A percentile compares a stretch with the other conserved stretches of the same genome.
Conservation (phyloP, 192 early-diverging fungal genomes). For the Coemansia sp. region DNA sequence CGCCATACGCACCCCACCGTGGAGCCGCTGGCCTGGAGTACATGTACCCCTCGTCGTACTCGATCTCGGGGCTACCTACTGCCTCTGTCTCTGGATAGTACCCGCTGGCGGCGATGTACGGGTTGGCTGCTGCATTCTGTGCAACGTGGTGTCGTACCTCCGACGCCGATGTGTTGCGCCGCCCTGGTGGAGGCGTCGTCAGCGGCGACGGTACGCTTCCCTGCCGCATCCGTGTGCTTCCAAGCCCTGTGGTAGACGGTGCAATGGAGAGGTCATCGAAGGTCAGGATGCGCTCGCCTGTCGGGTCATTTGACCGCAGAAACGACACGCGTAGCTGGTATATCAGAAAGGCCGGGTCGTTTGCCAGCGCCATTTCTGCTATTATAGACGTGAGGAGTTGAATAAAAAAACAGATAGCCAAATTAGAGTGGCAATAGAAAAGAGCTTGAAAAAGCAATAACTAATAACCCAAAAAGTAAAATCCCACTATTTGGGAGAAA, state of each 20-base stretch:
- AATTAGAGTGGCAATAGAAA: neutral
- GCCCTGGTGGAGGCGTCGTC: constrained; percentile 12
- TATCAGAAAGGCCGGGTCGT: constrained; percentile 72
- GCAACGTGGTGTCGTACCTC: constrained; percentile 47
- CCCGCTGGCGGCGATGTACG: constrained; percentile 51
- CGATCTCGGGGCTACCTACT: constrained; percentile 38
- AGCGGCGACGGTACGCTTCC: constrained; percentile 31
- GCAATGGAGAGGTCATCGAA: constrained; percentile 56
- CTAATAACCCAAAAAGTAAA: too few relatives aligned
- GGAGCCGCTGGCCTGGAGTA: constrained; percentile 21
- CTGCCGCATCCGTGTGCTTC: constrained; percentile 11
- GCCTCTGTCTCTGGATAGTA: constrained; percentile 48
- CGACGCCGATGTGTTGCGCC: constrained; percentile 49
- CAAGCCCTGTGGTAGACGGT: neutral
- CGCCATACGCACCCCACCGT: constrained; percentile 14
- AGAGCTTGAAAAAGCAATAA: too few relatives aligned
- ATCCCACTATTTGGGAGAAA: too few relatives aligned
- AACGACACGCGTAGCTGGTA: constrained; percentile 76
- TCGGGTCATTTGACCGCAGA: constrained; percentile 69
- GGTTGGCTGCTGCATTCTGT: constrained; percentile 42
- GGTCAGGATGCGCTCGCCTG: constrained; percentile 70
- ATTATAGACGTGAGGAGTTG: neutral
- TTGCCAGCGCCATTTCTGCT: constrained; percentile 63
- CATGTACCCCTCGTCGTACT: constrained; percentile 31
- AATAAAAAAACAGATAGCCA: neutral